Percentiles rank a stretch among this genome's conserved stretches.
Evolutionary conservation across 73 alveolate genomes (phyloP).

Genomic region (Tetrahymena elliotti): DNA sequence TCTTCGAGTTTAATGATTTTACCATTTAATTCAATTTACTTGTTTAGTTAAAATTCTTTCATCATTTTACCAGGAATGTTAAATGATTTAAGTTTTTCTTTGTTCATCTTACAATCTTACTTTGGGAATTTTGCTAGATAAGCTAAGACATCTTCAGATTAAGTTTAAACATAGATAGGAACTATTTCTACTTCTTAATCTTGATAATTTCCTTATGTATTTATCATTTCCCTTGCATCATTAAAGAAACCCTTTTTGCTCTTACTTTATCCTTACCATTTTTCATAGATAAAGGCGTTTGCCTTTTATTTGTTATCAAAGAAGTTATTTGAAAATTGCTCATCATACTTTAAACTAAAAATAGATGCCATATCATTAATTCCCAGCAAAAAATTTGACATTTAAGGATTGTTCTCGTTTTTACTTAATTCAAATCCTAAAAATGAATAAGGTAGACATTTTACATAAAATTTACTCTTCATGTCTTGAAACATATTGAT

Average conservation of each 20-base stretch:
- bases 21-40: neutral
- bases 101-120: neutral
- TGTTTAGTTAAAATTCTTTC: neutral
- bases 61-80: neutral
- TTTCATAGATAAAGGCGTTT: neutral
- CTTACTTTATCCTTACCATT: neutral
- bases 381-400: neutral
- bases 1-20: neutral
- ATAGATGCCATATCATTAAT: neutral
- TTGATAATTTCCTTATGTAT: neutral
- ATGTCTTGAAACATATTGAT: neutral
- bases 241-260: neutral
- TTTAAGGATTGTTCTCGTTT: neutral
- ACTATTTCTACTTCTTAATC: neutral
- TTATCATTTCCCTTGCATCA: neutral
- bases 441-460: neutral
- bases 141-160: neutral
- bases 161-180: neutral
- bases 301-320: neutral
- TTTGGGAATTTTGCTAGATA: neutral
- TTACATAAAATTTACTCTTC: neutral
- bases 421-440: neutral
- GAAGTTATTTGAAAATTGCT: neutral
- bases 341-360: neutral
- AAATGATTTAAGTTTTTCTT: neutral